Base-by-base conservation (phyloP, 441 rosid species). In the Corymbia citriodora region DNA sequence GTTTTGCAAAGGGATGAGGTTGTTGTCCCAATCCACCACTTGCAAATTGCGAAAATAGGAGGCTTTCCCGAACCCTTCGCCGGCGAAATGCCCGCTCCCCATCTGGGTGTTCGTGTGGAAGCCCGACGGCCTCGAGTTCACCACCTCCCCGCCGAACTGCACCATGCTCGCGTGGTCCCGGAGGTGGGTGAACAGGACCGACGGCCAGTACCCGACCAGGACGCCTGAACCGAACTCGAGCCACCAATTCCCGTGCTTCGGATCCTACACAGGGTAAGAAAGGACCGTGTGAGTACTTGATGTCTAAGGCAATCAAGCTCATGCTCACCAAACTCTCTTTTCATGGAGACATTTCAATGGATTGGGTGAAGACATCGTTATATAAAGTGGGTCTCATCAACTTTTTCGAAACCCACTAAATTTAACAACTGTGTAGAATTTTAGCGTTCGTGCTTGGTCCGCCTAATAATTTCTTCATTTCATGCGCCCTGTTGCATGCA, bases 171-270 rank as follows among this genome's bases (percentile, higher is more conserved):
- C 91, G 61, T 79, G 59, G 53, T 82, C 89, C 81, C 88, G 57
- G 13, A 90, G 91, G 81, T 90, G 89, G 3, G 88, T 90, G 91
- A 90, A 90, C 54, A 90, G 54, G 18, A 57, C n/a, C 63, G 91
- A 33, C 1, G 91, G 91, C 91, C 91, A 90, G 87, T 90, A 90
- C 50, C 91, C 91, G 7, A 90, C 91, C 59, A 90, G 27, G 52
- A 90, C 68, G 15, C 91, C 89, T 5, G 91, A 88, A 8, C 91
- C 91, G 29, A 90, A 90, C 36, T 90, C 89, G 9, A 90, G 91
- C 91, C 91, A 90, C 91, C 91, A 90, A 55, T 90, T 88, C 40
- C 91, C 91, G 15, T 90, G 91, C 88, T 90, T 90, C 25, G 91
- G 91, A 88, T 90, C 91, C 91, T 90, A 36, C 88, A 33, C 48